Conservation (phyloP, 805 yeast species). For the Debaryomyces hansenii region DNA sequence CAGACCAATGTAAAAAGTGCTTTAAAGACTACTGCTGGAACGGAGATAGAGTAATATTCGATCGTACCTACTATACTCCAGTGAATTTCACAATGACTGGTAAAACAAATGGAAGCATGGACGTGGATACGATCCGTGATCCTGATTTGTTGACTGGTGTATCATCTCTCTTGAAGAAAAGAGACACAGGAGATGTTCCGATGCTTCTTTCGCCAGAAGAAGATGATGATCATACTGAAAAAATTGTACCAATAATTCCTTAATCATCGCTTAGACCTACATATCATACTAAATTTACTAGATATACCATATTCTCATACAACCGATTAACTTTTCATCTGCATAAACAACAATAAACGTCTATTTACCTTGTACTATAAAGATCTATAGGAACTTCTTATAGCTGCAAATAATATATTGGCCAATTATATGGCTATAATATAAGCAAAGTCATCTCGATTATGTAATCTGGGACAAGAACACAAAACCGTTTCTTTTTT, state of each 20-base stretch:
- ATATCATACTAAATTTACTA: not conserved
- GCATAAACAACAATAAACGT: not conserved
- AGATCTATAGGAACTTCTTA: not conserved
- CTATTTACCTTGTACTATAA: too few species aligned
- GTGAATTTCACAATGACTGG: constrained; percentile 30
- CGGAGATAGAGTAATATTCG: constrained; percentile 19
- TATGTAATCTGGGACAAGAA: not conserved
- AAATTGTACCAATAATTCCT: not conserved
- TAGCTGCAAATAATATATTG: not conserved
- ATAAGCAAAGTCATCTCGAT: not conserved
- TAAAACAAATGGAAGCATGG: constrained; percentile 22
- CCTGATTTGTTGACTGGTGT: not conserved
- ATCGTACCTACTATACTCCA: constrained; percentile 16
- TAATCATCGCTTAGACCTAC: not conserved
- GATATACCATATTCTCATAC: not conserved
- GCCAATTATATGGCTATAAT: not conserved
- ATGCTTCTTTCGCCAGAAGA: too few species aligned
- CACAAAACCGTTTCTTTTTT: not conserved
- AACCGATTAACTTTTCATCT: not conserved
- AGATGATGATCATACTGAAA: not conserved
- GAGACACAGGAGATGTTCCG: not conserved
- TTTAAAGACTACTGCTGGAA: constrained; percentile 44
- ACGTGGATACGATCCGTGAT: not conserved
- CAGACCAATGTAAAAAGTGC: constrained; percentile 37
- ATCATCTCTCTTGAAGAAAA: not conserved